Evolutionary conservation across 306 rosid genomes (phyloP), one percentile per base, ranked within the genome.

Genomic region (Acmispon strigosus): DNA sequence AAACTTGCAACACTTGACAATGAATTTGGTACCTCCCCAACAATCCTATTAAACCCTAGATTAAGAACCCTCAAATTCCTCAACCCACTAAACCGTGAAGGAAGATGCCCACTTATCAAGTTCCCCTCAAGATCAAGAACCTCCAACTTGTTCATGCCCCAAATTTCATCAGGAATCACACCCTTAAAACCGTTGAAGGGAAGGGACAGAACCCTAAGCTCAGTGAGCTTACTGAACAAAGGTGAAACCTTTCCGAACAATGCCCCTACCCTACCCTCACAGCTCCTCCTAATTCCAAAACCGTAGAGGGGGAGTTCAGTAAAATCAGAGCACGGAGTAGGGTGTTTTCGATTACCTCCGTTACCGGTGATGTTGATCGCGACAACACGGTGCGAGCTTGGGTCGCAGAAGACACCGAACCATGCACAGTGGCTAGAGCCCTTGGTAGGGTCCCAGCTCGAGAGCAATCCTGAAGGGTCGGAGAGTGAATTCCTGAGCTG

Each of bases 81-180:
- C 73, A 84, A n/a, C 14, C 73, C 84, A 15, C n/a, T 3, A 36
- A 79, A 80, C 17, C 42, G 67, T 9, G 58, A 5, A 0, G 83
- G 92, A 49, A 90, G 77, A 20, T 50, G 53, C 49, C 96, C 96
- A 50, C 77, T 20, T n/a, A 90, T 12, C 19, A 72, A 79, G 27
- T 90, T 90, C 1, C 87, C 95, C 76, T 90, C 90, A 6, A 88
- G 89, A 88, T 90, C 92, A 73, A 90, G 81, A 48, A 88, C 95
- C 81, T 88, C 96, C 22, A 90, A 60, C 58, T 74, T 88, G 13
- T 82, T 52, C 92, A 88, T 52, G 4, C 69, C 84, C 87, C 89
- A 90, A 59, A 86, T 70, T 75, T 78, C 86, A 17, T 4, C 4
- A 22, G 92, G 95, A 72, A 88, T n/a, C 48, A 70, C 84, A 36